A percentile compares a stretch with the other conserved stretches of the same genome.
These are phyloP conservation scores for Sicyos baderoa DNA, from an alignment of 306 rosid species.

Conservation along the genomic window DNA sequence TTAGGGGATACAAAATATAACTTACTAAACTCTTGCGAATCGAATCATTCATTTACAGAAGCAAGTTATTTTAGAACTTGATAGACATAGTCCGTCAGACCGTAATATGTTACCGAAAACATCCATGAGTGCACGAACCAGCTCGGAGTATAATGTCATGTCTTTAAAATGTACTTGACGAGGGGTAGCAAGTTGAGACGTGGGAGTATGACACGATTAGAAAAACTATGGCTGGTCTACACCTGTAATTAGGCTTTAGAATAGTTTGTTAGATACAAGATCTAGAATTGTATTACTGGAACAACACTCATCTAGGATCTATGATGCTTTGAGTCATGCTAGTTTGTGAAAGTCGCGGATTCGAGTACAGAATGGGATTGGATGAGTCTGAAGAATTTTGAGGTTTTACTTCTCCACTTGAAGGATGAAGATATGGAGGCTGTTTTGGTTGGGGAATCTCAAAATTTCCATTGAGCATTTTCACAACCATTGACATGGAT, in stretches of 20 bases:
- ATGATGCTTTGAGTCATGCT: slow-evolving; percentile 34
- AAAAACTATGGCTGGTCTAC: background rate
- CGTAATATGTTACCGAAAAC: background rate
- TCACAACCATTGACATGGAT: slow-evolving; percentile 40
- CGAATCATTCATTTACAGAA: background rate
- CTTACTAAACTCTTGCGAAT: background rate
- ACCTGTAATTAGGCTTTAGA: background rate
- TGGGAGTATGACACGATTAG: background rate
- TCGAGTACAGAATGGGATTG: slow-evolving; percentile 18
- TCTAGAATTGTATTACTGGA: background rate
- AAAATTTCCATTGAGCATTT: slow-evolving; percentile 28
- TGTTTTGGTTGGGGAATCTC: slow-evolving; percentile 42
- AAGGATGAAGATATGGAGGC: slow-evolving; percentile 36
- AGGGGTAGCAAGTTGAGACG: background rate
- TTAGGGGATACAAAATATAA: background rate
- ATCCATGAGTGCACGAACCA: background rate
- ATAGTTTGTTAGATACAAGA: background rate
- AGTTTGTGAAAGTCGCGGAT: slow-evolving; percentile 24
- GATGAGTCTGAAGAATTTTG: background rate
- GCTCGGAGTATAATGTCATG: background rate
- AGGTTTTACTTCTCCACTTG: slow-evolving; percentile 12
- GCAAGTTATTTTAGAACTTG: background rate
- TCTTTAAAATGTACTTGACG: background rate
- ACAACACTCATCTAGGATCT: slow-evolving; percentile 29
- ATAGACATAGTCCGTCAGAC: background rate